Conservation (phyloP, 495 filamentous ascomycete species). For the Penicillium lividum region DNA sequence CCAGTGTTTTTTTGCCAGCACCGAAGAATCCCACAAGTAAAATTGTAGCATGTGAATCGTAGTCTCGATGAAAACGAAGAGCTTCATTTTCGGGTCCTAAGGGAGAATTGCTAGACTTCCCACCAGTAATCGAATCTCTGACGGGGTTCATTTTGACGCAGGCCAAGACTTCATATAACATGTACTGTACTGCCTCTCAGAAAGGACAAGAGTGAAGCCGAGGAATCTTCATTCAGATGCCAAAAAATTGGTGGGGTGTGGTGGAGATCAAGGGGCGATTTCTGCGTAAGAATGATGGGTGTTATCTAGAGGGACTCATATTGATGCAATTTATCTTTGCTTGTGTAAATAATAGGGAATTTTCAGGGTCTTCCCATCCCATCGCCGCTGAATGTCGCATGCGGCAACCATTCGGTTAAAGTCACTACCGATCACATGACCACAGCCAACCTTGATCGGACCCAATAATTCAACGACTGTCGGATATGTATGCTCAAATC, state of each 20-base stretch:
- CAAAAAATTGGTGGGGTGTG: neutral
- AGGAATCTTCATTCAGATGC: neutral
- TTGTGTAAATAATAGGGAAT: neutral
- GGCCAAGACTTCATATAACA: neutral
- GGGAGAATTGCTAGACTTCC: neutral
- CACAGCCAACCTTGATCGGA: neutral
- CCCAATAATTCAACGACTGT: neutral
- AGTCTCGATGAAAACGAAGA: constrained; percentile 15
- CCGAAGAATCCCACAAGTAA: constrained; percentile 70
- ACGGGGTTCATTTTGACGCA: constrained; percentile 7
- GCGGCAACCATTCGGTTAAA: constrained; percentile 15
- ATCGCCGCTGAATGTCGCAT: constrained; percentile 1
- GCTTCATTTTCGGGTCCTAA: neutral
- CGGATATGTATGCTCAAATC: neutral
- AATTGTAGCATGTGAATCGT: constrained; percentile 54
- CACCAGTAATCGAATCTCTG: neutral
- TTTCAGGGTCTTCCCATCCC: neutral
- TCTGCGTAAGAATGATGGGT: neutral
- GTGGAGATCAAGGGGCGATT: neutral
- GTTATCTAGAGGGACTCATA: neutral
- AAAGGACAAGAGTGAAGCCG: neutral
- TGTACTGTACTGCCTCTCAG: neutral
- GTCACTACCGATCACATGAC: constrained; percentile 23
- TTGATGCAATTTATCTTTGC: neutral
- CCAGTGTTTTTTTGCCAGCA: constrained; percentile 68